Conservation (phyloP, 768 basidiomycete genomes). For the Flagelloscypha sp. region DNA sequence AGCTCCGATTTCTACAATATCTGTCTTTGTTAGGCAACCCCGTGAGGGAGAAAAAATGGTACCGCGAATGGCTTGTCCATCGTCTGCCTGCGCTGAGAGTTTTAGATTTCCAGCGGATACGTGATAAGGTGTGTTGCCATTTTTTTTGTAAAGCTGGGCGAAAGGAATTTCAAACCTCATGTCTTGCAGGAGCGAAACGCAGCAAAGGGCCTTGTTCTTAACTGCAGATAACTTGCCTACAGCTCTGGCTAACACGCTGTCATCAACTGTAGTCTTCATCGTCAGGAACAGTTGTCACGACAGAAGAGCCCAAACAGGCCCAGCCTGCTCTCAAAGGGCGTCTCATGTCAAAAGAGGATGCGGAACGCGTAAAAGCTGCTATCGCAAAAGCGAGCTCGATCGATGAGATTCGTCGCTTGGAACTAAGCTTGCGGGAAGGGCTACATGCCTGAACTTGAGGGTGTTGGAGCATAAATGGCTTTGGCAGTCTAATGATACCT, state of each 20-base stretch:
- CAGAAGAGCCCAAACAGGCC: slow-evolving; percentile 70
- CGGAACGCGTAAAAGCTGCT: slow-evolving; percentile 76
- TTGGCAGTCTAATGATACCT: slow-evolving; percentile 12
- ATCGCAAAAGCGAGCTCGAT: slow-evolving; percentile 87
- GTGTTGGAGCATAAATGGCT: slow-evolving; percentile 59
- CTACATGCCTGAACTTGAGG: slow-evolving; percentile 70
- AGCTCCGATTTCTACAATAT: slow-evolving; percentile 65
- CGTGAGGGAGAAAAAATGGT: slow-evolving; percentile 87
- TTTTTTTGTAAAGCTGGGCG: slow-evolving; percentile 14
- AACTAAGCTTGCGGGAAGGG: slow-evolving; percentile 80
- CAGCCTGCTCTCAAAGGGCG: slow-evolving; percentile 59
- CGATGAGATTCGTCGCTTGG: slow-evolving; percentile 79
- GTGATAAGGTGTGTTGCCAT: slow-evolving; percentile 74
- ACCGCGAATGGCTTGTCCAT: slow-evolving; percentile 93
- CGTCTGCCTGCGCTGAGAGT: slow-evolving; percentile 81
- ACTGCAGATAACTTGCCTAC: slow-evolving; percentile 75
- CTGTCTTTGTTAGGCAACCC: slow-evolving; percentile 76
- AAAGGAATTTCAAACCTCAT: slow-evolving; percentile 12
- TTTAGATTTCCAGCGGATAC: slow-evolving; percentile 91
- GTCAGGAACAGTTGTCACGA: slow-evolving; percentile 55
- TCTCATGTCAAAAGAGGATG: slow-evolving; percentile 87
- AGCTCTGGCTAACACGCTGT: slow-evolving; percentile 70
- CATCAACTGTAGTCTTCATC: slow-evolving; percentile 63
- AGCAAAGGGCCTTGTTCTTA: slow-evolving; percentile 67
- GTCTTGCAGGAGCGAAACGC: slow-evolving; percentile 64